These are phyloP conservation scores for Hymenoscyphus repandus DNA, from an alignment of 2,329 filamentous ascomycete species.

Conservation along the genomic window DNA sequence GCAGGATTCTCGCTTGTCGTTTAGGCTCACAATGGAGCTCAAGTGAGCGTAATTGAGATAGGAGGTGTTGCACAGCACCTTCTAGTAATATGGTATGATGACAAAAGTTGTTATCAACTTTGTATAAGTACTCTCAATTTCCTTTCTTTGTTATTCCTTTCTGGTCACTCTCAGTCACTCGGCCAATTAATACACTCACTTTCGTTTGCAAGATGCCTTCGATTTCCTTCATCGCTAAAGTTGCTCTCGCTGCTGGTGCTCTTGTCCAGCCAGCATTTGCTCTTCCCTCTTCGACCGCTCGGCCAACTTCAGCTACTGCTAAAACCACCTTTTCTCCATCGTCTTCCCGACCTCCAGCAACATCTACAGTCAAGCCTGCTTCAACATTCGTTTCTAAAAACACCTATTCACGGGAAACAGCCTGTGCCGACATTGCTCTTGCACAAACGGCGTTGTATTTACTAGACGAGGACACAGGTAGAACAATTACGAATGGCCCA, in stretches of 20 bases:
- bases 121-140: neutral
- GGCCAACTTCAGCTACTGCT: neutral
- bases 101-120: neutral
- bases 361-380: too few species aligned
- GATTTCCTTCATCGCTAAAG: neutral
- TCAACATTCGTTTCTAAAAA: too few species aligned
- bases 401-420: too few species aligned
- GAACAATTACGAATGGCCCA: too few species aligned
- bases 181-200: neutral
- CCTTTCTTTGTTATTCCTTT: neutral
- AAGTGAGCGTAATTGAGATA: neutral
- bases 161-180: neutral
- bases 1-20: conserved; percentile 1
- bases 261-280: conserved; percentile 2
- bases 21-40: neutral
- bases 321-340: too few species aligned
- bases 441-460: too few species aligned
- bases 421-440: too few species aligned
- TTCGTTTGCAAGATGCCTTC: conserved; percentile 1
- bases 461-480: too few species aligned
- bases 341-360: too few species aligned
- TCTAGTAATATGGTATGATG: neutral
- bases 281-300: neutral
- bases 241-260: conserved; percentile 3
- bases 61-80: neutral